phyloP scores from a whole-genome alignment of 371 early-diverging fungal species.

The Mortierella sp. region DNA sequence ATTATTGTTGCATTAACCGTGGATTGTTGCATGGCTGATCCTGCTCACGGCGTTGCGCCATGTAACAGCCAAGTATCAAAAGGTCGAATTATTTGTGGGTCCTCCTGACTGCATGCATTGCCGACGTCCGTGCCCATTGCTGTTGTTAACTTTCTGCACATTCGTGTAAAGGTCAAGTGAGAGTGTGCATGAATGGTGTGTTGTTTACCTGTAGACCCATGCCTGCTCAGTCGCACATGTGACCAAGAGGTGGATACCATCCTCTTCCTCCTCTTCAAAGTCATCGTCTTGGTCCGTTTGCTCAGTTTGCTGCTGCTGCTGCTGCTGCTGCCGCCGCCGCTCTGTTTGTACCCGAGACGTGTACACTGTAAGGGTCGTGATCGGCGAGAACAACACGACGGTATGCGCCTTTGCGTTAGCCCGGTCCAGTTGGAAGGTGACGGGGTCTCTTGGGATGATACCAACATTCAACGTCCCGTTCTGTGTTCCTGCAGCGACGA shows the following conservation, averaged over 20 bases:
- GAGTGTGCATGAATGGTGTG: background rate
- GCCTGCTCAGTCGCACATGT: conserved; percentile 78
- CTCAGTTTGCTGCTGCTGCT: background rate
- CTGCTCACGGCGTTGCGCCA: background rate
- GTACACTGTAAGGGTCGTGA: conserved; percentile 39
- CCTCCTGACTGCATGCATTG: background rate
- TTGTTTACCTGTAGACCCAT: conserved; percentile 65
- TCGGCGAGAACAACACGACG: conserved; percentile 48
- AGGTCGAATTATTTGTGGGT: background rate
- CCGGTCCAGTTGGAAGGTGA: conserved; percentile 50
- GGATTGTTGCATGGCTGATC: too few species aligned
- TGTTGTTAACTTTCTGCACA: background rate
- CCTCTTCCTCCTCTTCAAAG: conserved; percentile 12
- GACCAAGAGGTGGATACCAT: conserved; percentile 66
- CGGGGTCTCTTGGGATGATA: conserved; percentile 65
- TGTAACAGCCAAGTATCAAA: background rate
- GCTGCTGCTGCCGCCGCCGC: conserved; percentile 30
- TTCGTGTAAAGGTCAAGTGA: background rate
- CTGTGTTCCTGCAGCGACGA: conserved; percentile 75
- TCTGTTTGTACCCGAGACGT: conserved; percentile 40
- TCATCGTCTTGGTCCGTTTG: background rate
- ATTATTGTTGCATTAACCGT: background rate
- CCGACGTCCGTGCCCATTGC: background rate
- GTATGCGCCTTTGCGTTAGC: conserved; percentile 30
- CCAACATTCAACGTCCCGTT: conserved; percentile 68